Conservation (phyloP, 768 basidiomycete genomes). For the Scleroderma citrinum region DNA sequence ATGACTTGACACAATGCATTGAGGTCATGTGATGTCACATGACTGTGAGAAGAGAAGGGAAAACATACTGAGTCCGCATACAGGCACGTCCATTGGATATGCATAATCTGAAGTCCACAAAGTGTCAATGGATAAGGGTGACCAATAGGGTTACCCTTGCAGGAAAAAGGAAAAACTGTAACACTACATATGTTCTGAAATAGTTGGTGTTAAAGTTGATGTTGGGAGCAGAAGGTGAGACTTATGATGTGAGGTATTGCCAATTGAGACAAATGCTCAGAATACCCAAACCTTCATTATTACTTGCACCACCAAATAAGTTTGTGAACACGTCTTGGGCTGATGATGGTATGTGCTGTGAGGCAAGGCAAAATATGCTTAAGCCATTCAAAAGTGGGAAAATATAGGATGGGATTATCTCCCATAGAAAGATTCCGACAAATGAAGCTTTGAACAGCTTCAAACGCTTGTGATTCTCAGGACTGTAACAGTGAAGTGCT, state of each 20-base stretch:
- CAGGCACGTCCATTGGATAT: no score
- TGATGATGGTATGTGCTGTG: slow-evolving; percentile 20
- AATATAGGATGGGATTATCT: slow-evolving; percentile 37
- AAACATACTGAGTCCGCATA: no score
- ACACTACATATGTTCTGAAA: no score
- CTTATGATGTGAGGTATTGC: slow-evolving; percentile 22
- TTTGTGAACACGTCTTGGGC: slow-evolving; percentile 28
- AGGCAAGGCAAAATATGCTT: slow-evolving; percentile 47
- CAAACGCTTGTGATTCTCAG: slow-evolving; percentile 42
- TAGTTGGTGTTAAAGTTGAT: no score
- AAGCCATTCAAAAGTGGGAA: slow-evolving; percentile 60
- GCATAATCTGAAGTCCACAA: no score
- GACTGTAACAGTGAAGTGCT: slow-evolving; percentile 47
- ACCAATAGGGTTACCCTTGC: no score
- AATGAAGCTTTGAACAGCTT: slow-evolving; percentile 49
- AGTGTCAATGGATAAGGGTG: no score
- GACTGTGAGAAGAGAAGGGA: no score
- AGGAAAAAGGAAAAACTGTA: no score
- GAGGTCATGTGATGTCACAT: no score
- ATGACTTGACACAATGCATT: no score
- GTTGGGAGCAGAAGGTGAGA: not conserved
- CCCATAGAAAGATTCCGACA: slow-evolving; percentile 47
- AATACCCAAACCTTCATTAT: slow-evolving; percentile 64
- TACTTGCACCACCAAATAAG: slow-evolving; percentile 59
- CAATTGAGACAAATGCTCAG: slow-evolving; percentile 58